Base-by-base conservation (phyloP, 306 rosid genomes). In the Prunus campanulata region DNA sequence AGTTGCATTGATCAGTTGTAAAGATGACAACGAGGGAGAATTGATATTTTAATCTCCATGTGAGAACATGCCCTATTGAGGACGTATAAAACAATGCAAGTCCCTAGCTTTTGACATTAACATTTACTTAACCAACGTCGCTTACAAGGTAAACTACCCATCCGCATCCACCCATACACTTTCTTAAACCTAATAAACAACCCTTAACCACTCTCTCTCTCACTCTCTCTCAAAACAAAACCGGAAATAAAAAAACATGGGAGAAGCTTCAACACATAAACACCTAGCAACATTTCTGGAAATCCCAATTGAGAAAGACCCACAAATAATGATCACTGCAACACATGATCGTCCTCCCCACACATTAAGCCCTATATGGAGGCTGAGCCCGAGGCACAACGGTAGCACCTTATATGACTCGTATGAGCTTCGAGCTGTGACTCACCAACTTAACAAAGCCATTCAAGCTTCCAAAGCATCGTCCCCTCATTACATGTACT, bases 391-490 rank as follows among this genome's bases (percentile, higher is more conserved):
- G 20, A 71, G 48, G 71, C 83, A 85, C 75, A 78, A 87, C 47
- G 89, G 90, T 32, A 90, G 96, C 74, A 81, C 83, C 32, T 70
- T 92, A 14, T 92, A 85, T 11, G 93, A 90, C 80, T 91, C 91
- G 0, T 90, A 76, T 44, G 95, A 90, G 88, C 71, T 88, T 52
- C 81, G 11, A 68, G 89, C 85, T 8, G 87, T 91, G 78, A 81
- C 86, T 44, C 70, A 24, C 29, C 95, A 91, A 63, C 87, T 91
- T 66, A 85, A 87, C 79, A 66, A 75, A 67, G 94, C 89, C 61
- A 78, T 89, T 77, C 88, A 78, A 44, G 85, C 62, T 47, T 82
- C 91, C 1, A 85, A 74, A 54, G 72, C 68, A 3, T 66, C 86
- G 3, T 83, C 87, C 12, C 80, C 87, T 18, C 68, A 75, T 44